Percentiles rank a stretch among this genome's conserved stretches.
Conservation (phyloP, 257 asterid genomes). For the Nicotiana otophora region DNA sequence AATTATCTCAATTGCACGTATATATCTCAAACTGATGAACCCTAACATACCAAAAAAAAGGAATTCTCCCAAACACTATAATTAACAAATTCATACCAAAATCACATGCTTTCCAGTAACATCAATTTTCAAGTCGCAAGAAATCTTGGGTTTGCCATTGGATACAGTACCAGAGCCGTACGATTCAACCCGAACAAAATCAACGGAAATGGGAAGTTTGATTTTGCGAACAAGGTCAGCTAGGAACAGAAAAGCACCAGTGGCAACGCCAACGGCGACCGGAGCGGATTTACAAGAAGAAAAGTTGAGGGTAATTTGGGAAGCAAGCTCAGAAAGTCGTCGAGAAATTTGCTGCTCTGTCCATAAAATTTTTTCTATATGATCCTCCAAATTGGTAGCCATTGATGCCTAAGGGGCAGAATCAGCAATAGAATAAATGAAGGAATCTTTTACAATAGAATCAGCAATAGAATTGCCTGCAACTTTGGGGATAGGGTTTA, state of each 20-base stretch:
- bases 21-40: neutral
- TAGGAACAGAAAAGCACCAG: conserved; percentile 78
- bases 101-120: conserved; percentile 75
- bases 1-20: neutral
- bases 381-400: conserved; percentile 31
- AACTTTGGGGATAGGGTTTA: neutral
- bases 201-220: conserved; percentile 57
- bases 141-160: conserved; percentile 55
- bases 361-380: conserved; percentile 52
- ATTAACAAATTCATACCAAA: conserved; percentile 34
- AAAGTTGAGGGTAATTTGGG: conserved; percentile 58
- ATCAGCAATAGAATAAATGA: neutral
- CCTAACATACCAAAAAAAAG: neutral
- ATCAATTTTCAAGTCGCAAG: conserved; percentile 62
- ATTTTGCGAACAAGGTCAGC: conserved; percentile 81
- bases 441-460: neutral
- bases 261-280: conserved; percentile 81
- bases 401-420: neutral
- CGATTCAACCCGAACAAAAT: conserved; percentile 68
- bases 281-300: conserved; percentile 29
- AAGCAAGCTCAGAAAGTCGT: conserved; percentile 58
- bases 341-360: conserved; percentile 42
- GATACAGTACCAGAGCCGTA: conserved; percentile 86
- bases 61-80: neutral
- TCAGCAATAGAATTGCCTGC: neutral